phyloP scores from a whole-genome alignment of 345 rosid species.

The Eucalyptus melliodora region DNA sequence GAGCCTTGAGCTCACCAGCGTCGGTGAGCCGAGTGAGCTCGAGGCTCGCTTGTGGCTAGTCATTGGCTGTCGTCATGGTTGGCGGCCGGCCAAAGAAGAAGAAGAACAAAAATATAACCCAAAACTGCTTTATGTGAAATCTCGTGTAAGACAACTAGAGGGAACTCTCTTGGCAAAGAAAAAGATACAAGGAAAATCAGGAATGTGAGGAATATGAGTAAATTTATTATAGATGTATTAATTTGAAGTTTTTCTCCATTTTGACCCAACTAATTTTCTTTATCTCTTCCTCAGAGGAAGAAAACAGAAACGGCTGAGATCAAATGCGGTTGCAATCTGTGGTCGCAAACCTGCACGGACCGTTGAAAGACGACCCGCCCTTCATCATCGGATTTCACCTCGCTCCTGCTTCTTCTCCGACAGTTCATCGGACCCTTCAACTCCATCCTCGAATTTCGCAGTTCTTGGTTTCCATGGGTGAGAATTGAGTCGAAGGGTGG shows the following conservation, averaged over 20 bases:
- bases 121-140: too few relatives aligned
- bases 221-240: too few relatives aligned
- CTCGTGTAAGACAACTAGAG: too few relatives aligned
- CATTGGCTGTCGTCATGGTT: too few relatives aligned
- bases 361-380: background rate
- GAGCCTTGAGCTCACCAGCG: too few relatives aligned
- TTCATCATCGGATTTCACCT: background rate
- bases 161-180: fast-evolving
- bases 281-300: background rate
- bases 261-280: background rate
- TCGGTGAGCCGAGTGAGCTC: too few relatives aligned
- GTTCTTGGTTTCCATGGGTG: background rate
- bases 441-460: background rate
- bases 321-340: background rate
- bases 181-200: too few relatives aligned
- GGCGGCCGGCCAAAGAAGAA: too few relatives aligned
- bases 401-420: background rate
- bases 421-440: background rate
- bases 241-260: too few relatives aligned
- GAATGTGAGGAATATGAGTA: fast-evolving
- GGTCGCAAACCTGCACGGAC: background rate
- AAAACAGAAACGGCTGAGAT: background rate
- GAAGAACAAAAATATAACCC: too few relatives aligned
- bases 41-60: too few relatives aligned
- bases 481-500: background rate